phyloP scores from a whole-genome alignment of 306 rosid species.

The Dalbergia cochinchinensis region DNA sequence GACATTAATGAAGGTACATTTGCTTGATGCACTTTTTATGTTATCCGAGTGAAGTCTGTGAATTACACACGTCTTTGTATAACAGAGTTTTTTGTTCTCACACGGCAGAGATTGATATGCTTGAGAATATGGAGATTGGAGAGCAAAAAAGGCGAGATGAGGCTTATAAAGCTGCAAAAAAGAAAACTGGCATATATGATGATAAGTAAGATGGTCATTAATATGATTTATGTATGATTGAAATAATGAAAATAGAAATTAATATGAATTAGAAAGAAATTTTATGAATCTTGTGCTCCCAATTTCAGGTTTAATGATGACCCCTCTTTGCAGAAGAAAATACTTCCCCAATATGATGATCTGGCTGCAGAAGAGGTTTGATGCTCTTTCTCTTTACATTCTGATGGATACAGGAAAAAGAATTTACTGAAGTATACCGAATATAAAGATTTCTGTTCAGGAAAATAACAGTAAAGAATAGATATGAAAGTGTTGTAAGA shows the following conservation, averaged over 20 bases:
- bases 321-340: slow-evolving; percentile 74
- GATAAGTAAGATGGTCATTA: slow-evolving; percentile 75
- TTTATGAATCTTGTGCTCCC: slow-evolving; percentile 23
- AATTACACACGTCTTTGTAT: slow-evolving; percentile 48
- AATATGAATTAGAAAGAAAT: slow-evolving; percentile 20
- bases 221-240: background rate
- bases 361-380: slow-evolving; percentile 79
- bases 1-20: slow-evolving; percentile 83
- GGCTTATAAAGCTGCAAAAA: slow-evolving; percentile 91
- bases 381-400: slow-evolving; percentile 1
- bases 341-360: slow-evolving; percentile 93
- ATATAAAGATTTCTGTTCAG: background rate
- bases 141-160: slow-evolving; percentile 86
- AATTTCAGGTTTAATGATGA: slow-evolving; percentile 90
- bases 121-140: slow-evolving; percentile 94
- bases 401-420: background rate
- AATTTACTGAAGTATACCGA: background rate
- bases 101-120: slow-evolving; percentile 85
- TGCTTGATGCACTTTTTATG: slow-evolving; percentile 28
- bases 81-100: slow-evolving; percentile 50
- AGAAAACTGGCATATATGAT: slow-evolving; percentile 78
- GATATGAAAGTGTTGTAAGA: background rate
- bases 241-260: slow-evolving; percentile 27
- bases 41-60: slow-evolving; percentile 36
- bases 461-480: background rate